phyloP scores from a whole-genome alignment of 495 filamentous ascomycete species.

The Penicillium bovifimosum region DNA sequence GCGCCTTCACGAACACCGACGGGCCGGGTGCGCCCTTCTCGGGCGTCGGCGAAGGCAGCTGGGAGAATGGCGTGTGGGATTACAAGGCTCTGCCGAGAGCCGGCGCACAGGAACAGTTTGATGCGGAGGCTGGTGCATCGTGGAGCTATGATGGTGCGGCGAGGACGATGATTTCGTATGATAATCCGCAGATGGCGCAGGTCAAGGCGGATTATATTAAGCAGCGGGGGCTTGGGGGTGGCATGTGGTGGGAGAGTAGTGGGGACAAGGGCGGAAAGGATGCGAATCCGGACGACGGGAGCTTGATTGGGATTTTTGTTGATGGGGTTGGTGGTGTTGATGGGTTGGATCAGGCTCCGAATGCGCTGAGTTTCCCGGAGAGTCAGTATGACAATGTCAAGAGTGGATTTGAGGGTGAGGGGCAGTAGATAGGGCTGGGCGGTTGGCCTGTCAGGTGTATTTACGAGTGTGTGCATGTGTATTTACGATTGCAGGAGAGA shows the following conservation, averaged over 20 bases:
- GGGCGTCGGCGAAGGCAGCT: slow-evolving; percentile 62
- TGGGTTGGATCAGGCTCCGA: slow-evolving; percentile 54
- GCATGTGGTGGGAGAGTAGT: slow-evolving; percentile 93
- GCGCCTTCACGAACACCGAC: slow-evolving; percentile 67
- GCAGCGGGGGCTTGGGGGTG: slow-evolving; percentile 64
- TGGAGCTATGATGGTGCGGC: slow-evolving; percentile 62
- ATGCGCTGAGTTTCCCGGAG: slow-evolving; percentile 65
- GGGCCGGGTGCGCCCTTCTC: slow-evolving; percentile 66
- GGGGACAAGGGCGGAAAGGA: slow-evolving; percentile 57
- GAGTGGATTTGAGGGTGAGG: slow-evolving; percentile 35
- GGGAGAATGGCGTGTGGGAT: slow-evolving; percentile 79
- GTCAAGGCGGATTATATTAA: slow-evolving; percentile 65
- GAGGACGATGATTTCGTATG: slow-evolving; percentile 71
- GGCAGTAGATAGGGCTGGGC: neutral
- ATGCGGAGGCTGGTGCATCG: slow-evolving; percentile 48
- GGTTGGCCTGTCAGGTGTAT: too few relatives aligned
- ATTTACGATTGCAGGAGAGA: too few relatives aligned
- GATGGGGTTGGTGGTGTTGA: slow-evolving; percentile 42
- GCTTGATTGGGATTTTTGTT: slow-evolving; percentile 58
- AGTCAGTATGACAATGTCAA: slow-evolving; percentile 78
- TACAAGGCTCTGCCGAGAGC: slow-evolving; percentile 58
- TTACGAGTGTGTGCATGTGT: too few relatives aligned
- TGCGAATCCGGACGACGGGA: slow-evolving; percentile 43
- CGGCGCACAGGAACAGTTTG: slow-evolving; percentile 36
- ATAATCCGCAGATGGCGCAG: slow-evolving; percentile 54